These are phyloP conservation scores for Blakeslea trispora DNA, from an alignment of 371 early-diverging fungal genomes.

Conservation along the genomic window DNA sequence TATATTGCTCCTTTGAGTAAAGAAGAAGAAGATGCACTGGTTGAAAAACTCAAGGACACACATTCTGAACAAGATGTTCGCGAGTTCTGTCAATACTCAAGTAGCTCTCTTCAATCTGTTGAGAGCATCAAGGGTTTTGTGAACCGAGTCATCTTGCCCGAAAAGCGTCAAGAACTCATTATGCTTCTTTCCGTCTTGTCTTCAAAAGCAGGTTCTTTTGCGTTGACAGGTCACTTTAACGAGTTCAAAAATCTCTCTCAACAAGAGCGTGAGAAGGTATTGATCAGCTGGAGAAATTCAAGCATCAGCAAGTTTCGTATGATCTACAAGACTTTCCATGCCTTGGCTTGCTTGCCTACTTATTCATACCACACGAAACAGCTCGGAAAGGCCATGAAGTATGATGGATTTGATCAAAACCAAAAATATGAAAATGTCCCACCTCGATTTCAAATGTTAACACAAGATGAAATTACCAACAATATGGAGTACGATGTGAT, in stretches of 20 bases:
- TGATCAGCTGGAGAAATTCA: conserved; percentile 51
- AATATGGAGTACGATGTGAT: conserved; percentile 56
- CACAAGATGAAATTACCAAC: neutral
- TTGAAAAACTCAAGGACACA: conserved; percentile 12
- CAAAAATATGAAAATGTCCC: conserved; percentile 21
- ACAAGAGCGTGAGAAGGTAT: conserved; percentile 50
- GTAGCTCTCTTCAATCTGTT: conserved; percentile 16
- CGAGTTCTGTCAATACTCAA: conserved; percentile 11
- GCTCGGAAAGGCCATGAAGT: conserved; percentile 18
- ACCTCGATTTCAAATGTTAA: conserved; percentile 26
- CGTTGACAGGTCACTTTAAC: conserved; percentile 53
- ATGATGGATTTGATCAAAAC: conserved; percentile 15
- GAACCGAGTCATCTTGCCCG: conserved; percentile 34
- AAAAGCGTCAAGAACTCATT: conserved; percentile 36
- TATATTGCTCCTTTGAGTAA: conserved; percentile 19
- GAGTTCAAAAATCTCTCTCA: conserved; percentile 51
- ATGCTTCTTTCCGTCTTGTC: conserved; percentile 34
- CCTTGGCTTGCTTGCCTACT: conserved; percentile 26
- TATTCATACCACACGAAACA: conserved; percentile 16
- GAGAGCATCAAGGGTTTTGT: conserved; percentile 20
- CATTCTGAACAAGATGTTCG: conserved; percentile 24
- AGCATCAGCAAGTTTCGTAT: conserved; percentile 50
- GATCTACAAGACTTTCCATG: conserved; percentile 35
- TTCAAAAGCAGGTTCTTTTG: conserved; percentile 54
- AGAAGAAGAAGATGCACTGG: conserved; percentile 23